Evolutionary conservation across 164 flowering plant species (phyloP).

Genomic region (Chimonanthus praecox): DNA sequence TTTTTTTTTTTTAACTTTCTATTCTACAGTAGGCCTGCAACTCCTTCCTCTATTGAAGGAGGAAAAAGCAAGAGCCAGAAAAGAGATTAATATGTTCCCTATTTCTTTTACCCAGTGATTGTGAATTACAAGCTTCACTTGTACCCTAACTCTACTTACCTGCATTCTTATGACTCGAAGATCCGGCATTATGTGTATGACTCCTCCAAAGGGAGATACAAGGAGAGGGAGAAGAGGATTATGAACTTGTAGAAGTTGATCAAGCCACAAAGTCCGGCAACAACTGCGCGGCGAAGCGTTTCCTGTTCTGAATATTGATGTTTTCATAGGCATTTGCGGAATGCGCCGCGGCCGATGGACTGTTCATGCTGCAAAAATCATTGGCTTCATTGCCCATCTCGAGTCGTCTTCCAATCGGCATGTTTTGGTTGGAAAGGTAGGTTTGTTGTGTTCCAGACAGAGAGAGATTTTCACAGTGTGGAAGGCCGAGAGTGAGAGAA

Average conservation of each 20-base stretch:
- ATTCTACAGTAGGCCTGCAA: constrained; percentile 13
- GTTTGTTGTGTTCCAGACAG: constrained; percentile 53
- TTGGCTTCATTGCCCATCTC: constrained; percentile 39
- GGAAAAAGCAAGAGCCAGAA: background rate
- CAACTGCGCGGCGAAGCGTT: constrained; percentile 74
- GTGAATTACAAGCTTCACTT: background rate
- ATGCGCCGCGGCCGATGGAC: constrained; percentile 39
- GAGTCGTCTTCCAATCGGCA: constrained; percentile 57
- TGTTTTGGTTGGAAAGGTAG: constrained; percentile 58
- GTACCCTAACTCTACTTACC: background rate
- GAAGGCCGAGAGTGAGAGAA: constrained; percentile 86
- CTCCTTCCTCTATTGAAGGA: constrained; percentile 5
- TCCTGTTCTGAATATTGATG: constrained; percentile 56
- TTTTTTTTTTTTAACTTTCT: background rate
- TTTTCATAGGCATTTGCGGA: constrained; percentile 44
- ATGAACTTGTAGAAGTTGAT: constrained; percentile 5
- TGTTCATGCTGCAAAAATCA: constrained; percentile 45
- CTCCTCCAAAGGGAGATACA: background rate
- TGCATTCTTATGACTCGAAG: background rate
- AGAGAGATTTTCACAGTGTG: constrained; percentile 67
- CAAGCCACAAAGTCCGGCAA: constrained; percentile 77
- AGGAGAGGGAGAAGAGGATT: background rate
- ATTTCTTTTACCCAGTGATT: background rate
- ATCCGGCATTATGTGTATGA: background rate
- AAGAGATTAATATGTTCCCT: background rate